Base-by-base conservation (phyloP, 2,329 filamentous ascomycete species). In the Onygenales sp. region DNA sequence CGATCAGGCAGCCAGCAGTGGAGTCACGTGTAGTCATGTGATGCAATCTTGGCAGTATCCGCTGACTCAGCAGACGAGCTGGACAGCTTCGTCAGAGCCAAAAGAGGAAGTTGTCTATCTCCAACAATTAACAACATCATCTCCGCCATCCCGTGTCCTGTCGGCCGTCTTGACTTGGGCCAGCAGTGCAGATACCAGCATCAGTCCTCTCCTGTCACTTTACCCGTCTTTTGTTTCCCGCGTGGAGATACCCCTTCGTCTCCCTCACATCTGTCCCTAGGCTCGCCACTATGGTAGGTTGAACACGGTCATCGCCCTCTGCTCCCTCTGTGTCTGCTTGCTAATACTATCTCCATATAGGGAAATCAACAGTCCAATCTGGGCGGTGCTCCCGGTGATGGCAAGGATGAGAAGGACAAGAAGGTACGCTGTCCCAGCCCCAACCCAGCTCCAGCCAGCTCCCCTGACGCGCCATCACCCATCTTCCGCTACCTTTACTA, bases 391-490 rank as follows among this genome's bases (percentile, higher is more conserved):
- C 84, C 82, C 57, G 82, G 83, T 56, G 88, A 92, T 67, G 86
- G 86, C 60, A 86, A 86, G 59, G 85, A 92, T 63, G 86, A 88
- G 13, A 91, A 91, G 76, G 91, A 94, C 67, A 95, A 97, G 81
- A 97, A 97, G 83, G 92, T 88, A 74, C 52, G 70, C 43, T 21
- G 14, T 32, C 8, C 21, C 17, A 37, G 6, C 5, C 11, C 27
- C 8, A 33, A 7, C 2, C 6, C 13, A n/a, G 21, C 27, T 33
- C 42, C 37, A 7, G 21, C 6, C 1, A 13, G 17, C 36, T 9
- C 43, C 11, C 8, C 46, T 40, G 4, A 14, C 8, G 33, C 14
- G 4, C 42, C 13, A 31, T 44, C 21, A 49, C 40, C 56, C 53
- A 55, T n/a, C 14, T 31, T 49, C 36, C 52, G 51, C 60, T 60